phyloP scores from a whole-genome alignment of 1,284 basidiomycete species.

The Fomitiporia mediterranea region DNA sequence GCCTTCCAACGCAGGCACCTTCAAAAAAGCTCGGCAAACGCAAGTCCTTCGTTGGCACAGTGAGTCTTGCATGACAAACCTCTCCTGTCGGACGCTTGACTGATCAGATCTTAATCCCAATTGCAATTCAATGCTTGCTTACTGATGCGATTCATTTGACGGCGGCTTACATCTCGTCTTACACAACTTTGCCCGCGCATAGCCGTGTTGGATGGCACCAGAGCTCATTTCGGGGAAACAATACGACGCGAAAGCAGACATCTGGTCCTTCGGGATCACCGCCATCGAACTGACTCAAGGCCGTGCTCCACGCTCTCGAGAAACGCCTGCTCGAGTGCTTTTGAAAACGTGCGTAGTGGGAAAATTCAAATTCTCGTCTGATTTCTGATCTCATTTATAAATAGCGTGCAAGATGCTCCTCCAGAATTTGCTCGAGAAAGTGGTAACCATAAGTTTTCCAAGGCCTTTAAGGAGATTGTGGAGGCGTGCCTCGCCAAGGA shows the following conservation, averaged over 20 bases:
- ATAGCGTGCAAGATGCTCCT: slow-evolving; percentile 63
- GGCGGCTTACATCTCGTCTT: background rate
- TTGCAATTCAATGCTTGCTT: background rate
- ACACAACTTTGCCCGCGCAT: slow-evolving; percentile 8
- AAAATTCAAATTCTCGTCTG: slow-evolving; percentile 12
- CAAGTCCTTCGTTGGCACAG: slow-evolving; percentile 87
- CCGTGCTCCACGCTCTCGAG: slow-evolving; percentile 74
- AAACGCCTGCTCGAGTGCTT: slow-evolving; percentile 69
- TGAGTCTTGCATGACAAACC: slow-evolving; percentile 31
- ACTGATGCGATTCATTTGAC: background rate
- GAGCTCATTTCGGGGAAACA: slow-evolving; percentile 81
- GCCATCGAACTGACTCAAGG: slow-evolving; percentile 83
- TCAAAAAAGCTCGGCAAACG: slow-evolving; percentile 54
- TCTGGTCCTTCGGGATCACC: slow-evolving; percentile 91
- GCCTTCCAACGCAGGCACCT: slow-evolving; percentile 5
- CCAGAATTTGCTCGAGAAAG: slow-evolving; percentile 71
- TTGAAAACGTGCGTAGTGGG: slow-evolving; percentile 56
- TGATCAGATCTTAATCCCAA: background rate
- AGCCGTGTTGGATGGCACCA: slow-evolving; percentile 94
- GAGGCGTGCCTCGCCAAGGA: slow-evolving; percentile 82
- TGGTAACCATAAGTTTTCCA: slow-evolving; percentile 75
- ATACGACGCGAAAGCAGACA: slow-evolving; percentile 84
- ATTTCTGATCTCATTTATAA: slow-evolving; percentile 10
- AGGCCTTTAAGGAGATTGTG: slow-evolving; percentile 77
- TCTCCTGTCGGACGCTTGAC: background rate